Base-by-base conservation (phyloP, 2,329 filamentous ascomycete genomes). In the Penicillium sclerotigenum region DNA sequence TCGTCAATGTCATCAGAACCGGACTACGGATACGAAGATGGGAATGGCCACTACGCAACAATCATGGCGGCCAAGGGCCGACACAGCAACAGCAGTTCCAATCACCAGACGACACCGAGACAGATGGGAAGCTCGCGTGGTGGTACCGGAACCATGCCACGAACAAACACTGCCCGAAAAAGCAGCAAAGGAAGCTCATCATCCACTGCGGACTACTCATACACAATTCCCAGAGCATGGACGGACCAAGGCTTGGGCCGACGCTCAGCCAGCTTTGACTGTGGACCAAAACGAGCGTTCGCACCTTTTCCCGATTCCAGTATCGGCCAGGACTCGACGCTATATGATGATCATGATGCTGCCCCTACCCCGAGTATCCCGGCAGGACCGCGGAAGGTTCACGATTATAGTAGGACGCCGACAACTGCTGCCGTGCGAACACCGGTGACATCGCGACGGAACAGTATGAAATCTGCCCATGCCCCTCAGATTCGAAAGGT, bases 321-420 rank as follows among this genome's bases (percentile, higher is more conserved):
- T 31, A 24, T 53, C n/a, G 63, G 60, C 7, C 61, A 69, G 49
- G 66, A 68, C 18, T 56, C 63, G 14, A 57, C 64, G 10, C 36
- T 65, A n/a, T 68, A 74, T 48, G 83, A 88, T 65, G 67, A 63
- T 20, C 86, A 87, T 74, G 89, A 94, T 70, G 89, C 91, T 49
- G 92, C 91, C 26, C 92, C 93, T 14, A 93, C 88, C 36, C 93
- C 93, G 5, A 92, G 86, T 28, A 81, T 97, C 34, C 91, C 90
- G 33, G 87, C 82, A 47, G 92, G 92, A 5, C 90, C 92, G 54
- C 85, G 91, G 59, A 77, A 82, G 62, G 65, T 73, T 43, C 75
- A 74, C 56, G 71, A 70, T 24, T 65, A 64, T 69, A 41, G 61
- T 48, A 58, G 48, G 47, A 60, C 56, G 33, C 64, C 63, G 31